Conservation (phyloP, 2,329 filamentous ascomycete species). For the Phaeosphaeriaceae sp. region DNA sequence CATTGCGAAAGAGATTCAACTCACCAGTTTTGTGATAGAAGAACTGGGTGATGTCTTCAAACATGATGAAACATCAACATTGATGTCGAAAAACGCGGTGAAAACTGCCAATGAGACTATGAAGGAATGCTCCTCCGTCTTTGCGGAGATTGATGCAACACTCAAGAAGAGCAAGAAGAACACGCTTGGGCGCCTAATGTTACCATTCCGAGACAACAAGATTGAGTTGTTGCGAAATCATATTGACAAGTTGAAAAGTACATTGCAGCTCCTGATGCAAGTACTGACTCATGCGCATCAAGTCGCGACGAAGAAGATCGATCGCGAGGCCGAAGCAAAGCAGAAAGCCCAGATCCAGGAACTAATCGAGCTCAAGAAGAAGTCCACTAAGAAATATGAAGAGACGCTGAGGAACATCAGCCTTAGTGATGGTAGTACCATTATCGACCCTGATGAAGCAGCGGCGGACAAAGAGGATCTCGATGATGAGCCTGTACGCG, state of each 20-base stretch:
- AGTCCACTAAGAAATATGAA: constrained; percentile 31
- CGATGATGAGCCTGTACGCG: not conserved
- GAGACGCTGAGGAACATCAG: constrained; percentile 29
- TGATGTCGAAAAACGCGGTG: constrained; percentile 35
- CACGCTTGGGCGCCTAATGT: constrained; percentile 29
- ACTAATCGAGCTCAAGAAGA: constrained; percentile 30
- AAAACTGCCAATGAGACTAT: constrained; percentile 37
- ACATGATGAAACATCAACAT: constrained; percentile 25
- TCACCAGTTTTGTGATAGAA: constrained; percentile 37
- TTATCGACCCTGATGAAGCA: constrained; percentile 14
- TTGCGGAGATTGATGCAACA: constrained; percentile 30
- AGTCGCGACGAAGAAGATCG: constrained; percentile 30
- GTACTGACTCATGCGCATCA: constrained; percentile 37
- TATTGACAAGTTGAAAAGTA: constrained; percentile 41
- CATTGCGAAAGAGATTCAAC: constrained; percentile 36
- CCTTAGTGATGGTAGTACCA: constrained; percentile 26
- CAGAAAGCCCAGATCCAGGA: constrained; percentile 37
- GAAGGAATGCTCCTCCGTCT: constrained; percentile 33
- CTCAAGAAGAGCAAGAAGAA: constrained; percentile 37
- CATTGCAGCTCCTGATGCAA: constrained; percentile 37
- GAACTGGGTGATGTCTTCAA: constrained; percentile 38
- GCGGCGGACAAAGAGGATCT: constrained; percentile 1
- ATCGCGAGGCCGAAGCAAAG: constrained; percentile 29
- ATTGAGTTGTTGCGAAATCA: constrained; percentile 36
- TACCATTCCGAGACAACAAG: constrained; percentile 41